A percentile compares a stretch with the other conserved stretches of the same genome.
Conservation (phyloP, 2,329 filamentous ascomycete species). For the Eurotiales sp. region DNA sequence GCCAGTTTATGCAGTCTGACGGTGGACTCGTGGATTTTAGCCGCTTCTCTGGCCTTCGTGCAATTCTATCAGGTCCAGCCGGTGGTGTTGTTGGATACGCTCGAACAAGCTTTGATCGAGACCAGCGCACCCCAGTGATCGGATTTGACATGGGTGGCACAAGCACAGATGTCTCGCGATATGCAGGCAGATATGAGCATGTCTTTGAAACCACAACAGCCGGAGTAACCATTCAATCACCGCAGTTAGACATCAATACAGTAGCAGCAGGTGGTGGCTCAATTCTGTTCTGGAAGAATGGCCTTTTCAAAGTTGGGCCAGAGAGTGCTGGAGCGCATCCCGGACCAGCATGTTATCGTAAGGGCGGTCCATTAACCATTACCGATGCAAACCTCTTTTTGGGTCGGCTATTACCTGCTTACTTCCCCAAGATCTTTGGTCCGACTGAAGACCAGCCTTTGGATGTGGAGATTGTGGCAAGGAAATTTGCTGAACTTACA, state of each 20-base stretch:
- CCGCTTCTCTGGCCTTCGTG: conserved; percentile 73
- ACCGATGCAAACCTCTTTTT: conserved; percentile 90
- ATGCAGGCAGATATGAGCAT: conserved; percentile 79
- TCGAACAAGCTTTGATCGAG: conserved; percentile 75
- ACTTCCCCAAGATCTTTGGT: conserved; percentile 94
- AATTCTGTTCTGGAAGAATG: conserved; percentile 59
- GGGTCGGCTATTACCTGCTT: conserved; percentile 78
- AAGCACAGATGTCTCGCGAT: conserved; percentile 81
- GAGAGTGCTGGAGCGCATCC: conserved; percentile 89
- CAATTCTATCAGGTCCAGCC: conserved; percentile 82
- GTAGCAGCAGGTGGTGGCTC: conserved; percentile 84
- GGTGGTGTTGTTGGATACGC: conserved; percentile 89
- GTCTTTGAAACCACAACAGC: conserved; percentile 89
- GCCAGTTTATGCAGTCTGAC: conserved; percentile 88
- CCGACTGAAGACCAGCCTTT: conserved; percentile 80
- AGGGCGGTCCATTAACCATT: conserved; percentile 83
- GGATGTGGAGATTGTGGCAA: conserved; percentile 70
- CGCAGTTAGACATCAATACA: conserved; percentile 86
- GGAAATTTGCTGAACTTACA: conserved; percentile 70
- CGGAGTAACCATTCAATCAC: conserved; percentile 82
- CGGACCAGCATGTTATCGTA: conserved; percentile 89
- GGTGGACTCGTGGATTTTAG: conserved; percentile 54
- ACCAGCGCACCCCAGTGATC: conserved; percentile 75
- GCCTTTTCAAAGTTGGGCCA: conserved; percentile 84
- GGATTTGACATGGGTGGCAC: conserved; percentile 94